A percentile compares a stretch with the other conserved stretches of the same genome.
Evolutionary conservation across 2,329 filamentous ascomycete genomes (phyloP).

Genomic region (Cercospora zeae-maydis): DNA sequence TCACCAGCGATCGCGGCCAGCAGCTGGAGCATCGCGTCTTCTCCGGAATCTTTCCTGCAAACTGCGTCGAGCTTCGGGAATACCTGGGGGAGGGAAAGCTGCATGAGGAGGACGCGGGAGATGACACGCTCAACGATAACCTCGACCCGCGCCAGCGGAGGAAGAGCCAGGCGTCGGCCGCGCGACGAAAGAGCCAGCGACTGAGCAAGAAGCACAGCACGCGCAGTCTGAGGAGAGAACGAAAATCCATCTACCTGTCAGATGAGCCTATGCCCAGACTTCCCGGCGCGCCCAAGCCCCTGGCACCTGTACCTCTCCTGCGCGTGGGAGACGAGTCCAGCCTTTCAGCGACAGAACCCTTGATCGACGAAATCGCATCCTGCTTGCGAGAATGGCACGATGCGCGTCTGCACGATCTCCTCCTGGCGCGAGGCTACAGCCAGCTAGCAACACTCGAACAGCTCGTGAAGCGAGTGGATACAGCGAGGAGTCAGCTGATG

Average conservation of each 20-base stretch:
- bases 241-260: slow-evolving; percentile 20
- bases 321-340: slow-evolving; percentile 97
- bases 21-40: slow-evolving; percentile 94
- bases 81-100: slow-evolving; percentile 65
- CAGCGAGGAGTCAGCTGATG: slow-evolving; percentile 81
- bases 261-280: slow-evolving; percentile 46
- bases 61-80: slow-evolving; percentile 92
- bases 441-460: slow-evolving; percentile 76
- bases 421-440: slow-evolving; percentile 77
- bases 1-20: slow-evolving; percentile 87
- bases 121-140: slow-evolving; percentile 33
- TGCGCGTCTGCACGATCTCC: slow-evolving; percentile 86
- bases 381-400: slow-evolving; percentile 98
- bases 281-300: slow-evolving; percentile 68
- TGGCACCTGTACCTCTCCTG: slow-evolving; percentile 92
- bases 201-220: slow-evolving; percentile 31
- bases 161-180: slow-evolving; percentile 32
- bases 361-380: slow-evolving; percentile 96
- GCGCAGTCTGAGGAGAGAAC: slow-evolving; percentile 26
- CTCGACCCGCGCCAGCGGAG: slow-evolving; percentile 21
- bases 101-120: slow-evolving; percentile 9
- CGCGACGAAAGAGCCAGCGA: slow-evolving; percentile 31
- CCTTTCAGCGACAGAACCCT: slow-evolving; percentile 79
- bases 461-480: slow-evolving; percentile 77
- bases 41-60: slow-evolving; percentile 94